Conservation (phyloP, 2,329 filamentous ascomycete genomes). For the Aspergillus pseudoglaucus region DNA sequence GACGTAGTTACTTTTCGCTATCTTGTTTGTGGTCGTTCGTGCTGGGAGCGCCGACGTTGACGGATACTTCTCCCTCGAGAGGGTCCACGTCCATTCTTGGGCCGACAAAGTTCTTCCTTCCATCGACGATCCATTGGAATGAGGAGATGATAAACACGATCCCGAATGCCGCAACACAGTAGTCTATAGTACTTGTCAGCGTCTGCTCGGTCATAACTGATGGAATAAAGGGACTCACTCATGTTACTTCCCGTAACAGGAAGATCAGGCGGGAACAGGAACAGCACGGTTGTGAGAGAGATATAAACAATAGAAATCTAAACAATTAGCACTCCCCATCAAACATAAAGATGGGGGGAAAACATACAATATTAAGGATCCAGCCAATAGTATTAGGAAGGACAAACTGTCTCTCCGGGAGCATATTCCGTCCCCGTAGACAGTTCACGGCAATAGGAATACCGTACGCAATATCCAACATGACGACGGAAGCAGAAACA, state of each 20-base stretch:
- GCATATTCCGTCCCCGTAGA: slow-evolving; percentile 57
- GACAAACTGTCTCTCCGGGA: slow-evolving; percentile 56
- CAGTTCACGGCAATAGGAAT: slow-evolving; percentile 67
- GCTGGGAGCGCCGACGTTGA: not conserved
- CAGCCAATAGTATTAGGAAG: slow-evolving; percentile 52
- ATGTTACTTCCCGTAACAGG: slow-evolving; percentile 62
- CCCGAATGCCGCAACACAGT: slow-evolving; percentile 49
- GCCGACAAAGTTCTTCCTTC: slow-evolving; percentile 54
- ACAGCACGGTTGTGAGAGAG: slow-evolving; percentile 65
- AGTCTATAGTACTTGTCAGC: slow-evolving; percentile 20
- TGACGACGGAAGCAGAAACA: slow-evolving; percentile 63
- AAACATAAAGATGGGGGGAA: not conserved
- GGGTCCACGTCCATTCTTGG: slow-evolving; percentile 42
- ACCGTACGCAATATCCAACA: slow-evolving; percentile 65
- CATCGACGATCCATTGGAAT: slow-evolving; percentile 56
- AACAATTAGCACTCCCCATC: slow-evolving; percentile 14
- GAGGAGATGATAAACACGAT: slow-evolving; percentile 53
- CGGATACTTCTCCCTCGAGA: slow-evolving; percentile 17
- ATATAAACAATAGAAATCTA: slow-evolving; percentile 57
- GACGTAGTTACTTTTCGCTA: not conserved
- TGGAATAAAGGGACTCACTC: slow-evolving; percentile 44
- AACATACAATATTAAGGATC: slow-evolving; percentile 50
- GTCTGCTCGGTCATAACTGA: not conserved
- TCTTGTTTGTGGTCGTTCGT: not conserved
- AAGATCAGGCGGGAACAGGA: slow-evolving; percentile 64